Evolutionary conservation across 2,329 filamentous ascomycete species (phyloP), one percentile per base, ranked within the genome.

Genomic region (Diplodia intermedia): DNA sequence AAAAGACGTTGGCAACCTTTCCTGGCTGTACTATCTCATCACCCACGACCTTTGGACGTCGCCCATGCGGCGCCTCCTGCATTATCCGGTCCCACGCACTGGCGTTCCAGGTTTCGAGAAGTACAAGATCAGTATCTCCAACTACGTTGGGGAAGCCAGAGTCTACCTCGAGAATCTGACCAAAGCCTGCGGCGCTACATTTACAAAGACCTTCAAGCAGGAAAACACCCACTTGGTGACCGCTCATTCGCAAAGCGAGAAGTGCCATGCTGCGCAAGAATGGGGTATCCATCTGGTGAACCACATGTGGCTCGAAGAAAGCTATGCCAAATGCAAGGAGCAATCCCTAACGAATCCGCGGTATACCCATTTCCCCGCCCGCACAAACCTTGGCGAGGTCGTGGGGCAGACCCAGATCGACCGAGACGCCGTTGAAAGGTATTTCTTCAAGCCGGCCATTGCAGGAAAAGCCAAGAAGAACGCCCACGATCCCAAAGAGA

Each of bases 221-320:
- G 93, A 97, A 70, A 98, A 99, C 77, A 98, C 94, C 0, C 95
- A 99, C 80, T 86, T 99, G 0, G 90, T 99, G 74, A 97, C 94
- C 0, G 95, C 95, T 4, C 91, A 97, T 73, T 89, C 90, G 69
- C 88, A 89, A 68, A 96, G 94, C 75, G 95, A 98, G 76, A 99
- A 99, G 79, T 97, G 92, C 77, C 89, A 91, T 47, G 95, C 95
- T 1, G 95, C 95, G 0, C 87, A 88, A 70, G 95, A 98, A 80
- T 99, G 95, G 95, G 90, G 91, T 65, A 90, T 98, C 66, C 83
- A 93, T 68, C 90, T 97, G 73, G 84, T 97, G 73, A 99, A 98
- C 77, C 95, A 99, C 77, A 85, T 99, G 0, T 99, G 95, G 95
- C 86, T 99, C 55, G 95, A 99, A 79, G 95, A 99, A 76, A 96